Base-by-base conservation (phyloP, 352 stramenopile genomes). In the Pythium scleroteichum region DNA sequence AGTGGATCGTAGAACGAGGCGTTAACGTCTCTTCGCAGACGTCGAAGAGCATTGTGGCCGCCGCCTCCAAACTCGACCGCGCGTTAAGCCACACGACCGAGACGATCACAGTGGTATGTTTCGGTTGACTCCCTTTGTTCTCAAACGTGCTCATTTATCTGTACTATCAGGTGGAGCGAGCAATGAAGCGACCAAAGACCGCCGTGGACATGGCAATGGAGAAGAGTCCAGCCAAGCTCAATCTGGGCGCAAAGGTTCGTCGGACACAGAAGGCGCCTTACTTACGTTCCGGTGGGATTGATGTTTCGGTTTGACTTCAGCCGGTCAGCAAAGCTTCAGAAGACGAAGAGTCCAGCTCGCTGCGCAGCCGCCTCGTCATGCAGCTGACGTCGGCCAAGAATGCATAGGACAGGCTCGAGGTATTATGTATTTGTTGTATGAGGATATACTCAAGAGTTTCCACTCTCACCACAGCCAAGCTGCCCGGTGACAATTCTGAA, bases 141-240 rank as follows among this genome's bases (percentile, higher is more conserved):
- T n/a, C n/a, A n/a, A n/a, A n/a, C n/a, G n/a, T n/a, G n/a, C n/a
- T n/a, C n/a, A n/a, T n/a, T n/a, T n/a, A n/a, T n/a, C n/a, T n/a
- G n/a, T n/a, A n/a, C n/a, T n/a, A n/a, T n/a, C 23, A 90, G 83
- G 74, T 90, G 19, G 77, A 89, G 60, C 69, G 77, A 19, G 77
- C 83, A 4, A 88, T 92, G 72, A 92, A 92, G 59, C 77, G 80
- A 7, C 80, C 83, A 16, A 90, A 90, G 72, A 90, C 77, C 1
- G 66, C 75, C 9, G 71, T 92, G 17, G 83, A 92, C 58, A 54
- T 77, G 49, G 83, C 83, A 2, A 90, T 92, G 80, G 78, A 89
- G 48, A 82, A 79, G 61, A 89, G 79, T 65, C 82, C 82, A 3
- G 51, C 82, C 2, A 88, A 89, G 59, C 44, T 71, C 16, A 63